phyloP scores from a whole-genome alignment of 768 basidiomycete genomes.

The Leccinum subgranulosum region DNA sequence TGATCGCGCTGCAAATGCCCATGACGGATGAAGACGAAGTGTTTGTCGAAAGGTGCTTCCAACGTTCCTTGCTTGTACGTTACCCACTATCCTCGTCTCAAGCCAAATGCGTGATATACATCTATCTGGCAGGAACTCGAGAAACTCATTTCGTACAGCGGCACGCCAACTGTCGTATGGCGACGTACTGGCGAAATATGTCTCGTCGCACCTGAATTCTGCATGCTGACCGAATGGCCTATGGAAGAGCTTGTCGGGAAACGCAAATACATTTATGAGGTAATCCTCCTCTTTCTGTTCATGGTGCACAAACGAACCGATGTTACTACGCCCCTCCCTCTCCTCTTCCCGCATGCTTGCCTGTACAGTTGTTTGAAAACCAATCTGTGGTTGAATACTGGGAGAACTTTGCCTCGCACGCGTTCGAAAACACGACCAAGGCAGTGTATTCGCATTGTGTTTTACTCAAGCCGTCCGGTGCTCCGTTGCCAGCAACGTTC shows the following conservation, averaged over 20 bases:
- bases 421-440: conserved; percentile 96
- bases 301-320: conserved; percentile 10
- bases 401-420: conserved; percentile 96
- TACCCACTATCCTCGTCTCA: not conserved
- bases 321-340: not conserved
- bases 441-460: conserved; percentile 93
- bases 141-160: conserved; percentile 95
- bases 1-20: conserved; percentile 98
- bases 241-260: conserved; percentile 71
- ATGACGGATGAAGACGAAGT: conserved; percentile 94
- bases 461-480: conserved; percentile 78
- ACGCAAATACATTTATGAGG: conserved; percentile 46
- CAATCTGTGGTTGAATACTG: conserved; percentile 94
- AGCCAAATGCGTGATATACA: not conserved
- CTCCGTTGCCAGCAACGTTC: conserved; percentile 87
- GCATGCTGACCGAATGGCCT: conserved; percentile 89
- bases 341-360: not conserved
- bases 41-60: conserved; percentile 95
- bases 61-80: conserved; percentile 82
- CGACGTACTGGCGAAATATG: conserved; percentile 97
- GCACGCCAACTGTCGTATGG: conserved; percentile 98
- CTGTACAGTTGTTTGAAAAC: conserved; percentile 81
- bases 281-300: conserved; percentile 27
- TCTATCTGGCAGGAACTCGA: conserved; percentile 76
- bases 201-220: conserved; percentile 94